Evolutionary conservation across 176 grass and related monocot genomes (phyloP).

Genomic region (Ensete ventricosum): DNA sequence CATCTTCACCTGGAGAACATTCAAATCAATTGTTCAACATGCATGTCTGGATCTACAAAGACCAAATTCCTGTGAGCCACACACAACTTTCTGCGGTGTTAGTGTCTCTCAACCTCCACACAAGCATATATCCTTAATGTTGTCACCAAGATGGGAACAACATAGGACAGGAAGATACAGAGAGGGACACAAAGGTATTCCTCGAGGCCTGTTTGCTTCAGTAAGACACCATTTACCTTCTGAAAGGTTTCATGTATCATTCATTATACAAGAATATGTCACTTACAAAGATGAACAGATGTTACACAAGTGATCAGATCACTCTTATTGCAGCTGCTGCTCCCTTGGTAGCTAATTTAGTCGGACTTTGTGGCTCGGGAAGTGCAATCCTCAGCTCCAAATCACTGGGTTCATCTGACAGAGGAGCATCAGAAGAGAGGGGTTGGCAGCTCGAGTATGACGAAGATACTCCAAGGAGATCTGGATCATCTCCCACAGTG

Average conservation of each 20-base stretch:
- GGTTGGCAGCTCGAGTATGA: not conserved
- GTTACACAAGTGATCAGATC: constrained; percentile 15
- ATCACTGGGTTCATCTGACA: constrained; percentile 24
- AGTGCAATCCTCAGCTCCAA: constrained; percentile 72
- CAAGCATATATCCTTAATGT: not conserved
- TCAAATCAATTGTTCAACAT: not conserved
- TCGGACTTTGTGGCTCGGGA: constrained; percentile 11
- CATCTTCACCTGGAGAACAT: not conserved
- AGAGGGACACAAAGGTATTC: not conserved
- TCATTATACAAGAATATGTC: not conserved
- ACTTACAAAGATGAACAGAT: not conserved
- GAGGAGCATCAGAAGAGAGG: not conserved
- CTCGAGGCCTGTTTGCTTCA: not conserved
- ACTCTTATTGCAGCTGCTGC: constrained; percentile 43
- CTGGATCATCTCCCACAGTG: not conserved
- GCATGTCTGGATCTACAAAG: not conserved
- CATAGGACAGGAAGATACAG: not conserved
- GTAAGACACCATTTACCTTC: not conserved
- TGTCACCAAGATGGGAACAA: not conserved
- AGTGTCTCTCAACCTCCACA: not conserved
- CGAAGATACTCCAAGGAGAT: not conserved
- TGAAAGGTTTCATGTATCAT: not conserved
- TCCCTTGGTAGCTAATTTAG: constrained; percentile 32
- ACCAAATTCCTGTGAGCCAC: not conserved
- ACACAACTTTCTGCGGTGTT: not conserved